Evolutionary conservation across 495 filamentous ascomycete species (phyloP).

Genomic region (Neurospora sp.): DNA sequence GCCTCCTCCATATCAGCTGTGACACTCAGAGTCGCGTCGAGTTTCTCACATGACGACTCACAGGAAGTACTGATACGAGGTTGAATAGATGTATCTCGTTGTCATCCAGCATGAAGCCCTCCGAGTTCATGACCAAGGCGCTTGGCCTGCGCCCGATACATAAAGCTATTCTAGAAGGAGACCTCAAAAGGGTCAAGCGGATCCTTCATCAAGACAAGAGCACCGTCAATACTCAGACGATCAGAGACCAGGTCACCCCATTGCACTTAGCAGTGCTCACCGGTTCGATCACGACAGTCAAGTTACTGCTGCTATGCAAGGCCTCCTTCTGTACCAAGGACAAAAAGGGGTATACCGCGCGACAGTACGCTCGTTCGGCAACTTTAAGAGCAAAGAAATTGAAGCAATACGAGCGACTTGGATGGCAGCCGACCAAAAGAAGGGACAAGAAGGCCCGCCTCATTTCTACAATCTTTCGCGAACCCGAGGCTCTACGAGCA

Average conservation of each 20-base stretch:
- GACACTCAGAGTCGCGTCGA: neutral
- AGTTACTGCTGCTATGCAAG: neutral
- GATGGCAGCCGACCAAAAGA: neutral
- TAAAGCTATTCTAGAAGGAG: neutral
- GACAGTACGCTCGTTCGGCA: neutral
- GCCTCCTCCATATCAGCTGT: neutral
- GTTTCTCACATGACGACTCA: neutral
- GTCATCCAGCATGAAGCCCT: neutral
- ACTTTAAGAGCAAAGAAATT: neutral
- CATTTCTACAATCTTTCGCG: neutral
- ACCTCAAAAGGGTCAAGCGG: neutral
- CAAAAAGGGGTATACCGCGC: neutral
- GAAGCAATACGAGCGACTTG: neutral
- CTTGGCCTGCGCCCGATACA: neutral
- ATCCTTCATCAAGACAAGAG: neutral
- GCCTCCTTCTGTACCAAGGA: neutral
- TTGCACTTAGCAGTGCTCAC: neutral
- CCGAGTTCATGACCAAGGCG: neutral
- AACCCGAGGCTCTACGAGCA: neutral
- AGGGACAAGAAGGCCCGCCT: neutral
- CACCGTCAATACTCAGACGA: neutral
- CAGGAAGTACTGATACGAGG: neutral
- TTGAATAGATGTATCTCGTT: neutral
- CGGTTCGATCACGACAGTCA: neutral
- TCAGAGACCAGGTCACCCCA: neutral